Percentiles rank a stretch among this genome's conserved stretches.
Conservation (phyloP, 192 early-diverging fungal species). For the Rhizophagus sp. region DNA sequence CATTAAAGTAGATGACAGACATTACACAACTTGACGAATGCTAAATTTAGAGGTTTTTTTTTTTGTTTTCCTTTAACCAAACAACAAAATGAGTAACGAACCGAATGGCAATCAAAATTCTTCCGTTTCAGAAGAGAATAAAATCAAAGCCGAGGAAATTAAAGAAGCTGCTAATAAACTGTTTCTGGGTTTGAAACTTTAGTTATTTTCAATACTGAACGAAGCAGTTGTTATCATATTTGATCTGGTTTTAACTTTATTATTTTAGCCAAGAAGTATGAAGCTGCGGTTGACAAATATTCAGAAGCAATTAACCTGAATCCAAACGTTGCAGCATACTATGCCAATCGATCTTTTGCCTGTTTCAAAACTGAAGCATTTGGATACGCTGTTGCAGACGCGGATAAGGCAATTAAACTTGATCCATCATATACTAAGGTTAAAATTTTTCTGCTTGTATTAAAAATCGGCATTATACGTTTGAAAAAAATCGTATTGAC, state of each 20-base stretch:
- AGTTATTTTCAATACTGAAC: background rate
- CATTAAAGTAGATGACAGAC: too few species aligned
- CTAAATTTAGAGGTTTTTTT: background rate
- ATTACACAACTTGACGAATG: background rate
- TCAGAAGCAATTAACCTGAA: conserved; percentile 83
- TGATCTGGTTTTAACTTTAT: background rate
- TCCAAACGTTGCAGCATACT: conserved; percentile 83
- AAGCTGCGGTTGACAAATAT: conserved; percentile 91
- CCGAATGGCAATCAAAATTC: background rate
- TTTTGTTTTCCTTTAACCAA: background rate
- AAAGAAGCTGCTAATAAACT: conserved; percentile 67
- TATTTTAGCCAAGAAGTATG: conserved; percentile 61
- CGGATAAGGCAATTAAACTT: conserved; percentile 66
- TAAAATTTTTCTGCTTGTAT: background rate
- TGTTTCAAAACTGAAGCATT: conserved; percentile 86
- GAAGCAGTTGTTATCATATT: background rate
- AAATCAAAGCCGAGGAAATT: conserved; percentile 44
- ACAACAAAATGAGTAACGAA: conserved; percentile 5
- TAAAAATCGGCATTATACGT: background rate
- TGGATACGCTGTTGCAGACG: conserved; percentile 75
- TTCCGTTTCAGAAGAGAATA: conserved; percentile 31
- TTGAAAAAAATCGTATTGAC: background rate
- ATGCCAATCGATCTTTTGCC: conserved; percentile 90
- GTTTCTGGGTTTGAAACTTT: conserved; percentile 48
- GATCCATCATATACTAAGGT: conserved; percentile 68